Base-by-base conservation (phyloP, 2,329 filamentous ascomycete genomes). In the Nakataea oryzae region DNA sequence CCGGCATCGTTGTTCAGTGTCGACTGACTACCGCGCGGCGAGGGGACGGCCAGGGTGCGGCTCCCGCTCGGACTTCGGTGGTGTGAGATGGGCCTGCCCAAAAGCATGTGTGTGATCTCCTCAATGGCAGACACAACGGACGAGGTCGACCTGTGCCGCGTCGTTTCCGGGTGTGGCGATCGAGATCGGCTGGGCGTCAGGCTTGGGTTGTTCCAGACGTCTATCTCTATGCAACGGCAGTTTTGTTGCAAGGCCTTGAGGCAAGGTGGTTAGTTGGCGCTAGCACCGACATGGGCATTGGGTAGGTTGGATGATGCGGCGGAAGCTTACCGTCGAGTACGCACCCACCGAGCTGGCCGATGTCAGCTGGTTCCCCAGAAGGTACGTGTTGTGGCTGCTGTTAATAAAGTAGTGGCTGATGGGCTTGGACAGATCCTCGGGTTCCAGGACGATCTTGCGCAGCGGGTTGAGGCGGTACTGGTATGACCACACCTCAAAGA, bases 321-420 rank as follows among this genome's bases (percentile, higher is more conserved):
- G 30, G 32, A 21, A 9, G 1, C 60, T 70, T 71, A 90, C 90
- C 70, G 86, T 85, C 67, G 82, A 88, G 74, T 97, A 97, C 14
- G 88, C 86, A 62, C 92, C 86, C 0, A 88, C 85, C 30, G 88
- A 91, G 64, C 90, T 88, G 64, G 86, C 85, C 58, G 91, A 91
- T 64, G 85, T 87, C 54, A 95, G 80, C 74, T 97, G 93, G 69
- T 96, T 92, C 2, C 93, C 93, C 2, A 87, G 87, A 55, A 96
- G 79, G 72, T 96, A 97, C 0, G 93, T 97, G 72, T 97, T 97
- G 78, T 97, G 93, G 70, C 91, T 96, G 67, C 91, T 96, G 65
- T 88, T 96, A 72, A 97, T 93, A 73, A 91, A 97, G 76, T 97
- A 97, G 71, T 96, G 91, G 58, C 88, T 90, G 63, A 96, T 80